Percentiles rank a stretch among this genome's conserved stretches.
These are phyloP conservation scores for Solanum dulcamara DNA, from an alignment of 257 asterid species.

Conservation along the genomic window DNA sequence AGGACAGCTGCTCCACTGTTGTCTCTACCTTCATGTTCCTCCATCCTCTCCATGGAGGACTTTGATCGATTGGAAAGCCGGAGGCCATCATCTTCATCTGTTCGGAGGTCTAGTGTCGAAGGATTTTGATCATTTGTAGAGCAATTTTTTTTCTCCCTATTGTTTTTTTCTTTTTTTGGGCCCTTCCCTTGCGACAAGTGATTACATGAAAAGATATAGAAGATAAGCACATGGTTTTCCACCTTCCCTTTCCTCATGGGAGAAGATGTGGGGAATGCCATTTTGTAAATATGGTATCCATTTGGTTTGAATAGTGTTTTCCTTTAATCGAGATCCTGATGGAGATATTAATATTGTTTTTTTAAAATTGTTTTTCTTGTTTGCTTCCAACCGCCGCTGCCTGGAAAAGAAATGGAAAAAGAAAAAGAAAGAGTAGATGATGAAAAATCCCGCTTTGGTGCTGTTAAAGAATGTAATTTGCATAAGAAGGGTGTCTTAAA, in stretches of 20 bases:
- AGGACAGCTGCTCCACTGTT: conserved; percentile 27
- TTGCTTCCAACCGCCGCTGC: background rate
- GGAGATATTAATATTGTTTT: background rate
- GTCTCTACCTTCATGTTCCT: conserved; percentile 46
- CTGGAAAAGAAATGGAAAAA: background rate
- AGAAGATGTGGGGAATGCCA: conserved; percentile 8
- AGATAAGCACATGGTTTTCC: conserved; percentile 19
- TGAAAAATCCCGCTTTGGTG: background rate
- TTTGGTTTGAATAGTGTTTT: conserved; percentile 2
- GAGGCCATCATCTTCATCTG: conserved; percentile 42
- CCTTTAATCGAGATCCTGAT: background rate
- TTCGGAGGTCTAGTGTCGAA: conserved; percentile 56
- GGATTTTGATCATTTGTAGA: conserved; percentile 55
- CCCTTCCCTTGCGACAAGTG: conserved; percentile 20
- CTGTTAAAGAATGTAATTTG: background rate
- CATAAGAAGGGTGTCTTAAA: background rate
- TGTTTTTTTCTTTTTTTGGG: background rate
- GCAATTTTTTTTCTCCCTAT: conserved; percentile 6
- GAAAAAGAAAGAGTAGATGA: background rate
- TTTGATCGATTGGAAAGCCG: conserved; percentile 44
- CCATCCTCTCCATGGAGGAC: conserved; percentile 43
- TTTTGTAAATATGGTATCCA: conserved; percentile 28
- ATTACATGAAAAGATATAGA: conserved; percentile 26
- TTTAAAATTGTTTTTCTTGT: background rate
- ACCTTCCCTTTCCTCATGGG: conserved; percentile 4